phyloP scores from a whole-genome alignment of 2,329 filamentous ascomycete species.

The Thielaviopsis euricoi region DNA sequence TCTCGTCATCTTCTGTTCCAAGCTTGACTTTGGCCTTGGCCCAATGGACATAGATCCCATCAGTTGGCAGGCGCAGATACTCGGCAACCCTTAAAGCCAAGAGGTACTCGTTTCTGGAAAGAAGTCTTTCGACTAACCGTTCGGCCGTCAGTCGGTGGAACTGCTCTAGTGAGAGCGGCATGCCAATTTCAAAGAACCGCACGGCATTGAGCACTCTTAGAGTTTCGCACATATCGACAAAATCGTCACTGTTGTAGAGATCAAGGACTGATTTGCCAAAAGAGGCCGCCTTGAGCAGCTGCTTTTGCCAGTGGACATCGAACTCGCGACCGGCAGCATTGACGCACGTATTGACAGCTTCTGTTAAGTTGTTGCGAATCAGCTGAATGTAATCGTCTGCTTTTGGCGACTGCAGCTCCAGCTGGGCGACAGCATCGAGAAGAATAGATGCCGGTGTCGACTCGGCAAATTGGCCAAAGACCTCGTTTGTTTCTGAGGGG shows the following conservation, averaged over 20 bases:
- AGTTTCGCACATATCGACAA: constrained; percentile 95
- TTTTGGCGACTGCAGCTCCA: constrained; percentile 88
- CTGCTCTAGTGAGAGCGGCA: constrained; percentile 86
- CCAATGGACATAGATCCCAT: constrained; percentile 92
- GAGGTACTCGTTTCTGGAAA: constrained; percentile 81
- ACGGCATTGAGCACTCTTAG: constrained; percentile 84
- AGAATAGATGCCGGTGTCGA: constrained; percentile 85
- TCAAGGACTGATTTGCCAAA: constrained; percentile 96
- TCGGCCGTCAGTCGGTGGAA: constrained; percentile 83
- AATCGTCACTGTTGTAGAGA: constrained; percentile 95
- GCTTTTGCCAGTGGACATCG: constrained; percentile 81
- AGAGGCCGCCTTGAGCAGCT: constrained; percentile 86
- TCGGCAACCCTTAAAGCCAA: constrained; percentile 77
- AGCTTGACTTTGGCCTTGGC: constrained; percentile 83
- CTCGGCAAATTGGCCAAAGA: constrained; percentile 76
- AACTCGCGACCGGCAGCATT: constrained; percentile 89
- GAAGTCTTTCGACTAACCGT: constrained; percentile 66
- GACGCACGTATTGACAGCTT: constrained; percentile 87
- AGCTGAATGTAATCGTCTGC: constrained; percentile 96
- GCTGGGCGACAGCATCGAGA: constrained; percentile 76
- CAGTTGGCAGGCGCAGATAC: constrained; percentile 71
- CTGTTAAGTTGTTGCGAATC: constrained; percentile 71
- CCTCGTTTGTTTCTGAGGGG: constrained; percentile 68
- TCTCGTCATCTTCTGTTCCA: constrained; percentile 72
- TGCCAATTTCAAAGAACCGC: constrained; percentile 75